Evolutionary conservation across 768 basidiomycete genomes (phyloP).

Genomic region (Plicaturopsis crispa): DNA sequence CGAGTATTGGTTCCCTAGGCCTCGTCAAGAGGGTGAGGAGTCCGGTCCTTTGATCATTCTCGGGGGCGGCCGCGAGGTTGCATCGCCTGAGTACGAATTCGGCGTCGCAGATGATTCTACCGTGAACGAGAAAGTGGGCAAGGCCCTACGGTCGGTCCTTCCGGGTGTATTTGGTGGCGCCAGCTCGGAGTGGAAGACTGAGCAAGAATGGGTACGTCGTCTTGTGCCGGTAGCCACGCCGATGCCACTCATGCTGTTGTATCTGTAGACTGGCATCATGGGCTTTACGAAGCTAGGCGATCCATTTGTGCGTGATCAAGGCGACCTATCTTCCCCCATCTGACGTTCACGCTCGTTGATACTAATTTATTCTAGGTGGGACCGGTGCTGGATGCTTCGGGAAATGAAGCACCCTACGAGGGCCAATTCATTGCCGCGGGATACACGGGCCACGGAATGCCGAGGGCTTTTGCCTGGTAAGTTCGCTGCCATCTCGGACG

Average conservation of each 20-base stretch:
- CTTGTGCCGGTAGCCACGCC: neutral
- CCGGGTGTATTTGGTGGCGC: slow-evolving; percentile 32
- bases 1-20: slow-evolving; percentile 84
- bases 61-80: slow-evolving; percentile 55
- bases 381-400: slow-evolving; percentile 34
- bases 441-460: slow-evolving; percentile 77
- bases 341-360: neutral
- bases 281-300: slow-evolving; percentile 54
- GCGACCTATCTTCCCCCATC: neutral
- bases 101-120: slow-evolving; percentile 36
- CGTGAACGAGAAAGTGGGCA: slow-evolving; percentile 25
- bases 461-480: slow-evolving; percentile 65
- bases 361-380: slow-evolving; percentile 41
- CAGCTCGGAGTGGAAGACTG: slow-evolving; percentile 19
- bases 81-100: slow-evolving; percentile 37
- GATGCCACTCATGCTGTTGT: slow-evolving; percentile 1
- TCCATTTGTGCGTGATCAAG: slow-evolving; percentile 50
- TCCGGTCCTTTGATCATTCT: slow-evolving; percentile 53
- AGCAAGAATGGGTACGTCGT: slow-evolving; percentile 39
- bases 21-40: slow-evolving; percentile 22
- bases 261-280: slow-evolving; percentile 75
- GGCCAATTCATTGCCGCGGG: slow-evolving; percentile 73
- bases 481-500: slow-evolving; percentile 9
- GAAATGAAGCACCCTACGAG: slow-evolving; percentile 19
- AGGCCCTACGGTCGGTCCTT: slow-evolving; percentile 31